Evolutionary conservation across 345 rosid genomes (phyloP).

Genomic region (Eucalyptus virginea): DNA sequence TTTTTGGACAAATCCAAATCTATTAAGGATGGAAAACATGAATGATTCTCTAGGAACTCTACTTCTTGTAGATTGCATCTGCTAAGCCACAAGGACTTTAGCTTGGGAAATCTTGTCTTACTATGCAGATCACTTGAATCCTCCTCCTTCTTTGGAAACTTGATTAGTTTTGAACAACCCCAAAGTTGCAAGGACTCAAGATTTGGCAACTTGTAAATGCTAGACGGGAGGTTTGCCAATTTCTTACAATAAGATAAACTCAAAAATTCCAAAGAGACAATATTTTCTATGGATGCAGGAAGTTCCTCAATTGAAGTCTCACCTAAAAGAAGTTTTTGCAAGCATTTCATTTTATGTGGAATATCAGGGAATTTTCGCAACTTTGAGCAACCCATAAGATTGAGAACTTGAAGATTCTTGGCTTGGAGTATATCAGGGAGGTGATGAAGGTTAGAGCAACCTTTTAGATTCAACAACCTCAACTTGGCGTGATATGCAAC

Average conservation of each 20-base stretch:
- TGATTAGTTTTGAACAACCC: background rate
- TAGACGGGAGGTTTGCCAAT: background rate
- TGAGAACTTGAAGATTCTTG: background rate
- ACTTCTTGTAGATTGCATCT: background rate
- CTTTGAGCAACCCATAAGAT: background rate
- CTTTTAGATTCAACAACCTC: background rate
- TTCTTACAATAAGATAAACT: rapidly evolving
- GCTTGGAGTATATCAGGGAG: background rate
- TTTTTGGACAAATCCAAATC: no score
- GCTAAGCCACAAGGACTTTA: background rate
- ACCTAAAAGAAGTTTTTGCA: background rate
- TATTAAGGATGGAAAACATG: background rate
- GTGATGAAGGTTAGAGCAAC: background rate
- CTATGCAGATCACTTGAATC: background rate
- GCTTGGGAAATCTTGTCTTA: background rate
- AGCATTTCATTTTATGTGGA: background rate
- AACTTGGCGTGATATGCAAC: background rate
- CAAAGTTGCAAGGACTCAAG: rapidly evolving
- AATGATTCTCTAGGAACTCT: background rate
- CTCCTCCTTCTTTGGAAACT: background rate
- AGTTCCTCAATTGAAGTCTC: background rate
- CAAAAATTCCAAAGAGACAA: background rate
- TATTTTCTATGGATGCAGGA: background rate
- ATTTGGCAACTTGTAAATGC: background rate
- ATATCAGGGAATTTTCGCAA: background rate